Conservation (phyloP, 2,329 filamentous ascomycete genomes). For the Botrytis galanthina region DNA sequence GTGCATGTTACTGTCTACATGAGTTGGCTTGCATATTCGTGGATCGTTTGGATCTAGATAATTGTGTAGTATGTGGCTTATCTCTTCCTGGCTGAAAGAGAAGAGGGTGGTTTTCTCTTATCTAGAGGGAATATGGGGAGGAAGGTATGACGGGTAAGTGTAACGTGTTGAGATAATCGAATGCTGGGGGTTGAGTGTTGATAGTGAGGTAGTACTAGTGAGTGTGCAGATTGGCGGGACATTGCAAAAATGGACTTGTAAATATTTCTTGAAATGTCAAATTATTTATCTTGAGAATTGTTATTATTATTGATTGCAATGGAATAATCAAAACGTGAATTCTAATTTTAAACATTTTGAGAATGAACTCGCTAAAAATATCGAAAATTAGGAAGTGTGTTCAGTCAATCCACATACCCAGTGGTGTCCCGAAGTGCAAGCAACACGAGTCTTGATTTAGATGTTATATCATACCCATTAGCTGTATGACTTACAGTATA, state of each 20-base stretch:
- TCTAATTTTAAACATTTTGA: no score
- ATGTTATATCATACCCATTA: not conserved
- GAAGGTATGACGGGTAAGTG: not conserved
- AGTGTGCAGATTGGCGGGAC: no score
- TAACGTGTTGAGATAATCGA: not conserved
- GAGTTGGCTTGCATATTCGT: not conserved
- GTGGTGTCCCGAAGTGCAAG: no score
- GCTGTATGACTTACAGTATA: not conserved
- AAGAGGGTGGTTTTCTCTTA: not conserved
- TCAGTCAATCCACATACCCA: no score
- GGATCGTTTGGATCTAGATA: not conserved
- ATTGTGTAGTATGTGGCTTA: not conserved
- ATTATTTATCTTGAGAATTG: no score
- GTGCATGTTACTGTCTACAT: not conserved
- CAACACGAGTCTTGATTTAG: not conserved
- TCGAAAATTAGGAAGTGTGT: no score
- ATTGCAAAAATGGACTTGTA: no score
- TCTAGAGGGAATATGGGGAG: not conserved
- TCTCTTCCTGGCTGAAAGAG: not conserved
- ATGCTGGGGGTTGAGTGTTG: not conserved
- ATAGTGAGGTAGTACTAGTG: no score
- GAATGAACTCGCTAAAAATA: no score
- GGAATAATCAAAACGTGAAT: no score
- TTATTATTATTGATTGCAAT: no score
- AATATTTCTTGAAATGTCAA: no score